Base-by-base conservation (phyloP, 371 early-diverging fungal genomes). In the Lichtheimia ornata region DNA sequence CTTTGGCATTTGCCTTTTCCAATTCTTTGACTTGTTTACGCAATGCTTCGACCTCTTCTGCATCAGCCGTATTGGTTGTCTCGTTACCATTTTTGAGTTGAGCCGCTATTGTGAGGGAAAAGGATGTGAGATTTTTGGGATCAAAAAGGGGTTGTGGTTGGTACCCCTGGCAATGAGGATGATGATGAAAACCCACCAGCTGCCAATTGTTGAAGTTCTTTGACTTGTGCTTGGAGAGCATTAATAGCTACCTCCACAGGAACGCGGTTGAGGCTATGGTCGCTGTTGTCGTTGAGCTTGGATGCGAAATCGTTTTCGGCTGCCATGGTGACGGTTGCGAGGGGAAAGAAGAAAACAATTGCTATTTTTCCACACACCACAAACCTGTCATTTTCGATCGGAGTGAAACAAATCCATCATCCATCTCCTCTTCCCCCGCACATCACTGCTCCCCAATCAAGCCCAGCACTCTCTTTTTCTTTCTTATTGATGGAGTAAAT, bases 171-270 rank as follows among this genome's bases (percentile, higher is more conserved):
- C 35, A 35, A 52, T 52, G 5, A 9, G 1, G 22, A 52, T 67
- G 5, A 22, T 27, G 22, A 52, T 67, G n/a, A n/a, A n/a, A 55
- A 50, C 65, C 41, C 63, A 59, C 53, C 50, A 22, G 30, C 54
- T 12, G 64, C 28, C 5, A 76, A 50, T 50, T 60, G 45, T 50
- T 71, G 61, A n/a, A 76, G 53, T 44, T 73, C 73, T 27, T 71
- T 59, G 5, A 76, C 59, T 61, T 76, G 77, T 12, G 42, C 51
- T 65, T 76, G 71, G 24, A 76, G 62, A 12, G 77, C 60, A 20
- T 64, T 45, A 41, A 76, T 56, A 17, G 71, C 67, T 22, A 76
- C 67, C 27, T 73, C 63, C 3, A 76, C 71, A 57, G 77, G 77
- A 20, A 69, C 71, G 9, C 59, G 53, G 28, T 61, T 49, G 57